Base-by-base conservation (phyloP, 352 stramenopile genomes). In the Phytophthora pluvialis region DNA sequence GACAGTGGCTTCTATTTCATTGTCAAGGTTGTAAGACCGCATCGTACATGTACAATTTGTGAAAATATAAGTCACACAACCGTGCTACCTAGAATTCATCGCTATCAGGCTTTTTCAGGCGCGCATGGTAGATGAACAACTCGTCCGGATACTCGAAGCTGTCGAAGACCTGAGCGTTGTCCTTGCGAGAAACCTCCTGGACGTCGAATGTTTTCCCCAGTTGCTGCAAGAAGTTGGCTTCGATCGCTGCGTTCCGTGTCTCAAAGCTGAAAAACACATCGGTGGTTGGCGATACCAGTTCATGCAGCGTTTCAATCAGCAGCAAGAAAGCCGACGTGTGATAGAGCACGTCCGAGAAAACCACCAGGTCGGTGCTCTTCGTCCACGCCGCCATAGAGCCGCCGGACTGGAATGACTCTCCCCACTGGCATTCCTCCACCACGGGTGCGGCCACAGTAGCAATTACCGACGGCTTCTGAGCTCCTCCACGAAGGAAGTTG, bases 321-420 rank as follows among this genome's bases (percentile, higher is more conserved):
- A 78, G 29, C 16, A 74, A 53, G 21, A 72, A 81, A 3, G 73
- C 76, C 1, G 59, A 70, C 25, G 51, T 57, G 45, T 87, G 74
- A 45, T 87, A 87, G 28, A 85, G 57, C 54, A 85, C 75, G 32
- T 87, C 78, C 12, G 75, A 87, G 46, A 81, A 81, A 3, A 85
- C 64, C 35, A 87, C 60, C 8, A 83, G 43, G 38, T 87, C 76
- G 10, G 50, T 50, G 16, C 13, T 46, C 53, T 72, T 72, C 18
- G 9, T 38, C 76, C 75, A 83, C 12, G 42, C 10, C 36, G 18
- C 47, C 48, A 87, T 47, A 50, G 8, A 49, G 10, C 63, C 59
- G 10, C 29, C 52, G 21, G 49, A 46, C 43, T 66, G 29, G 28
- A 80, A 55, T 5, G 43, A 13, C 25, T 80, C 68, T 43, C 75